phyloP scores from a whole-genome alignment of 2,329 filamentous ascomycete species.

The Claviceps capensis region DNA sequence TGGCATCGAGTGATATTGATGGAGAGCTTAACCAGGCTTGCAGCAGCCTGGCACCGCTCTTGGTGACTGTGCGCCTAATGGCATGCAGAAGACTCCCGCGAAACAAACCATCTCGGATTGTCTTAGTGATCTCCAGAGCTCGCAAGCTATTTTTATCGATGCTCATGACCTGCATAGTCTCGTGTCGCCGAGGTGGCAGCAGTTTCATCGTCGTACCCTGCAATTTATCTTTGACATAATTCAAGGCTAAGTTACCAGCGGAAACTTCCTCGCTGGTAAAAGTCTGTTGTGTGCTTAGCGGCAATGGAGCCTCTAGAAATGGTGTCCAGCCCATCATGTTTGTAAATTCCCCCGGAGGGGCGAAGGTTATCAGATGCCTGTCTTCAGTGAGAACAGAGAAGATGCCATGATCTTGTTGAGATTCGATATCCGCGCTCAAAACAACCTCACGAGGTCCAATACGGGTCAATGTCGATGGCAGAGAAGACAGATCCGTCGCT shows the following conservation, averaged over 20 bases:
- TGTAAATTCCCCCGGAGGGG: slow-evolving; percentile 32
- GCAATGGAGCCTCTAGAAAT: slow-evolving; percentile 63
- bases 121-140: slow-evolving; percentile 78
- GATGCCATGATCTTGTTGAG: slow-evolving; percentile 45
- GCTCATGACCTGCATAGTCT: slow-evolving; percentile 64
- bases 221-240: slow-evolving; percentile 70
- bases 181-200: slow-evolving; percentile 65
- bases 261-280: slow-evolving; percentile 59
- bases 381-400: slow-evolving; percentile 61
- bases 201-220: slow-evolving; percentile 68
- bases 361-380: slow-evolving; percentile 62
- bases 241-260: slow-evolving; percentile 68
- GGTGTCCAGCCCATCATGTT: slow-evolving; percentile 53
- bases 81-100: slow-evolving; percentile 81
- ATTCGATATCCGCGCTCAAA: slow-evolving; percentile 49
- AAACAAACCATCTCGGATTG: slow-evolving; percentile 64
- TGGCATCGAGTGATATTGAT: slow-evolving; percentile 71
- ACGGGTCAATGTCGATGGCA: slow-evolving; percentile 71
- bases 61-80: slow-evolving; percentile 80
- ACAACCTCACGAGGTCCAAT: slow-evolving; percentile 78
- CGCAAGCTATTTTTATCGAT: slow-evolving; percentile 89
- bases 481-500: slow-evolving; percentile 49
- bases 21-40: slow-evolving; percentile 79
- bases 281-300: slow-evolving; percentile 31
- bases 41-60: slow-evolving; percentile 74